Percentiles rank a stretch among this genome's conserved stretches.
Evolutionary conservation across 495 filamentous ascomycete species (phyloP).

Genomic region (Daldinia grandis): DNA sequence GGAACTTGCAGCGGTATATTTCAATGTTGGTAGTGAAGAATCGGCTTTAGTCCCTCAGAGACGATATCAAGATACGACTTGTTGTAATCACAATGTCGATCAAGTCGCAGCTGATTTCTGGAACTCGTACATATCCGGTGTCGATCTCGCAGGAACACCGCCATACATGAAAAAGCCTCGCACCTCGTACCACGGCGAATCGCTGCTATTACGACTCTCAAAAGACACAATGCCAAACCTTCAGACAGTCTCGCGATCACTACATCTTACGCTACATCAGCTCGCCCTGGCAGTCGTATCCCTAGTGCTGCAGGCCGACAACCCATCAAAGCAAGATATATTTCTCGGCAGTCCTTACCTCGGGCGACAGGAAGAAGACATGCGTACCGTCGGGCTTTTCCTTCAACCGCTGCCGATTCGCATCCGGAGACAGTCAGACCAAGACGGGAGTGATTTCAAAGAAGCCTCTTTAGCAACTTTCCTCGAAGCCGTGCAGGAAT

Average conservation of each 20-base stretch:
- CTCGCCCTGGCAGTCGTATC: neutral
- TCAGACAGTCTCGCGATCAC: neutral
- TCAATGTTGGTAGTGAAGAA: neutral
- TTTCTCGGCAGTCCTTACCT: neutral
- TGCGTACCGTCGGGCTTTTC: neutral
- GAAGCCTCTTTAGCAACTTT: neutral
- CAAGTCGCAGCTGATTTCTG: neutral
- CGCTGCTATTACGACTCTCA: neutral
- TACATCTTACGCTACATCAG: neutral
- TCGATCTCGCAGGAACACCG: neutral
- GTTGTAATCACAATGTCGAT: neutral
- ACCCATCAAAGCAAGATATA: neutral
- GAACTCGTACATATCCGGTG: neutral
- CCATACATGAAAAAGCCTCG: neutral
- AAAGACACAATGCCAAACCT: neutral
- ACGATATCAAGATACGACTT: neutral
- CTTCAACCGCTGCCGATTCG: neutral
- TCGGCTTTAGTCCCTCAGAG: neutral
- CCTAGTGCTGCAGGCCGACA: neutral
- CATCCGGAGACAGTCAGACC: neutral
- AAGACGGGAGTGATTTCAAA: neutral
- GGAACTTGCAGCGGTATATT: neutral
- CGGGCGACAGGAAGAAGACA: neutral
- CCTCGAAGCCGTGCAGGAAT: neutral
- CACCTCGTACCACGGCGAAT: neutral